Evolutionary conservation across 257 asterid species (phyloP).

Genomic region (Euphrasia confusa): DNA sequence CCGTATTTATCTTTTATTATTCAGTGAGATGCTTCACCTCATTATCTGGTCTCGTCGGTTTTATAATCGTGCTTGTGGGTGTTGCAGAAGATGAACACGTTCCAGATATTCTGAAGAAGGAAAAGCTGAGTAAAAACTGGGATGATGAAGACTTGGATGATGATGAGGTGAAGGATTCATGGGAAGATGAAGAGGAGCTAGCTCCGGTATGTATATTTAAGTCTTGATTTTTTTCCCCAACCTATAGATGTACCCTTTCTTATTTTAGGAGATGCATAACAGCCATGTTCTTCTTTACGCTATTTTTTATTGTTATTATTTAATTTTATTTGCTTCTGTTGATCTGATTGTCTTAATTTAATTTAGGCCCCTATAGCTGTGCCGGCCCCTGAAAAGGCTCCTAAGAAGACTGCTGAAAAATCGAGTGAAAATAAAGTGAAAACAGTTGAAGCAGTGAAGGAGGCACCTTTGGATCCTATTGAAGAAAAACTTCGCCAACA

Average conservation of each 20-base stretch:
- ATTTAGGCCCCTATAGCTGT: constrained; percentile 37
- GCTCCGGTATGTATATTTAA: constrained; percentile 34
- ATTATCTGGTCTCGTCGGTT: neutral
- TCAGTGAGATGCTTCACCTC: too few relatives aligned
- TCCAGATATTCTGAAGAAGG: constrained; percentile 55
- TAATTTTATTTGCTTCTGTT: neutral
- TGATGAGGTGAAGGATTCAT: constrained; percentile 71
- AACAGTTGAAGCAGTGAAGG: constrained; percentile 42
- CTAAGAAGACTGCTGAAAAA: constrained; percentile 58
- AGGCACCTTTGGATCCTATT: constrained; percentile 65
- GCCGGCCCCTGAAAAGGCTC: constrained; percentile 17
- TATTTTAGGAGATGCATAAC: neutral
- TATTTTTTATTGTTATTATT: too few relatives aligned
- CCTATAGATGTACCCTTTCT: neutral
- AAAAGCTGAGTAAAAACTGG: constrained; percentile 51
- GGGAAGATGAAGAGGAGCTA: constrained; percentile 85
- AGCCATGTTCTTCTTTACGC: neutral
- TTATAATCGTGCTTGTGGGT: neutral
- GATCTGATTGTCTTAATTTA: constrained; percentile 4
- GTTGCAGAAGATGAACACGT: constrained; percentile 69
- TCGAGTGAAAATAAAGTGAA: constrained; percentile 58
- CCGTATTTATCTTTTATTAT: neutral
- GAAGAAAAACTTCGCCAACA: constrained; percentile 92
- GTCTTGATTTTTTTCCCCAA: neutral
- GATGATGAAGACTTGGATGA: constrained; percentile 83